Base-by-base conservation (phyloP, 2,329 filamentous ascomycete genomes). In the Capronia epimyces region DNA sequence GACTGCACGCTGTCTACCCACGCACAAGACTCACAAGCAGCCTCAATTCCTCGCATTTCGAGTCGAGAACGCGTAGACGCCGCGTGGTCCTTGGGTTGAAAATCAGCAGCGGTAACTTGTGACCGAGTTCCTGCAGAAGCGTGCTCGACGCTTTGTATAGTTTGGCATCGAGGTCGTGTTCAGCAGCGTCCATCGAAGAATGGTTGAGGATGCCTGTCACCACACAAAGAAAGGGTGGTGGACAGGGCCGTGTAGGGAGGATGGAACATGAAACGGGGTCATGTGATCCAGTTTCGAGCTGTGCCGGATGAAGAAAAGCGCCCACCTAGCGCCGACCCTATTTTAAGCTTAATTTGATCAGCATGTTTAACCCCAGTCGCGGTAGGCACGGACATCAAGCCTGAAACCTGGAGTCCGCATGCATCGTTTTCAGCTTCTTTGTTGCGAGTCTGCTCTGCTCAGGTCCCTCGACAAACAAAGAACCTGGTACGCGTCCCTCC, bases 71-170 rank as follows among this genome's bases (percentile, higher is more conserved):
- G 2, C 39, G 20, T 24, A 41, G 22, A 41, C 41, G 43, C 7
- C n/a, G 46, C 49, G 43, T 55, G 39, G 62, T 57, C 22, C 61
- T 50, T 22, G 53, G 56, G 27, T 44, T 40, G 29, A 29, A 52
- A 20, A 75, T 60, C 42, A 74, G 60, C 50, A 66, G 64, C 9
- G 69, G 70, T 41, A 75, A 56, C 57, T 70, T 73, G 40, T 58
- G 57, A 43, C 66, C 65, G 37, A 74, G 66, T 46, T 74, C 71
- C 8, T 64, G 58, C 27, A 75, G 61, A 36, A 75, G 62, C 37
- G 72, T 70, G 1, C 66, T 67, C 37, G 72, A 74, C 37, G 67
- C 71, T 20, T 71, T 68, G 59, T 75, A 72, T 5, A 75, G 66
- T 50, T 73, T 74, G 24, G 73, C 61, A 46, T 75, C 72, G 51